Evolutionary conservation across 176 grass and related monocot species (phyloP), one percentile per base, ranked within the genome.

Genomic region (Pontederia paniculata): DNA sequence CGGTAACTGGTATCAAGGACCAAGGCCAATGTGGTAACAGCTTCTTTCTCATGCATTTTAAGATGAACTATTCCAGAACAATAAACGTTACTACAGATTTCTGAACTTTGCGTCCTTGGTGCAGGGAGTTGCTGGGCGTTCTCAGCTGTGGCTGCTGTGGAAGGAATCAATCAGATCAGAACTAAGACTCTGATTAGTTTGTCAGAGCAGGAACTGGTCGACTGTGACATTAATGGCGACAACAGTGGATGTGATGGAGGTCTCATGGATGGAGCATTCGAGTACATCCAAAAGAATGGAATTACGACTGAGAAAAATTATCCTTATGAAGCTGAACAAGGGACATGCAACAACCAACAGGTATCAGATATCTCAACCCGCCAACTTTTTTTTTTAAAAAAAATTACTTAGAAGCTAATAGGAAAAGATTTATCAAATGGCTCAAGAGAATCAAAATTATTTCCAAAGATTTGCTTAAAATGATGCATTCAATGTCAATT

Each of bases 81-180:
- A 2, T 37, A 37, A 37, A 37, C 28, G 28, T 37, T 37, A 47
- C 8, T 66, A 54, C 13, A 20, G 46, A 65, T 28, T 66, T 20
- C 23, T 14, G 21, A 41, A 47, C 9, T 45, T 23, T 28, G 16
- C 49, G 17, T 51, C 53, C n/a, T 66, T 66, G n/a, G 42, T 68
- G 2, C 44, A 95, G 89, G 89, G 31, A 85, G 89, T 46, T 95
- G 84, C 70, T 95, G 89, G 89, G 84, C 89, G 1, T 89, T 95
- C 70, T 88, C 84, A 5, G 62, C 84, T 7, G 50, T 88, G 4
- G 89, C 52, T 25, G 68, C 84, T 0, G 89, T 89, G 22, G 89
- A 95, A 62, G 89, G 89, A 21, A 77, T 89, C 62, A 95, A 95
- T 52, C 74, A 85, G 74, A 89, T 95, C 73, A 83, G 43, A 58